A percentile compares a stretch with the other conserved stretches of the same genome.
Conservation (phyloP, 2,329 filamentous ascomycete species). For the Thyridium curvatum region DNA sequence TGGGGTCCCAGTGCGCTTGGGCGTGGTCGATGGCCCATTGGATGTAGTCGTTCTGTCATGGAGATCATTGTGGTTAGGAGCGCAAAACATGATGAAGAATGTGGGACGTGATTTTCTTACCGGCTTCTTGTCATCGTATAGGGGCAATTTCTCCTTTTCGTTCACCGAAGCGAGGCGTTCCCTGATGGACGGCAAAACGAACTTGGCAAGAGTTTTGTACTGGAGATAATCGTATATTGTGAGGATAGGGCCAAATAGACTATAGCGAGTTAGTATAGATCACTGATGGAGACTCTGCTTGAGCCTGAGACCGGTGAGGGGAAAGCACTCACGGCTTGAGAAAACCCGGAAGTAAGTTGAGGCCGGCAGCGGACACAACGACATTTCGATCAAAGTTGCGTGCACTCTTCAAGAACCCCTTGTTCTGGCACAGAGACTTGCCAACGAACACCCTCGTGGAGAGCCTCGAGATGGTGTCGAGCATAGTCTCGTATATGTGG, state of each 20-base stretch:
- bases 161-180: conserved; percentile 16
- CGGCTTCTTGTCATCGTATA: conserved; percentile 7
- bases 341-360: conserved; percentile 20
- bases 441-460: conserved; percentile 24
- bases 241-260: conserved; percentile 20
- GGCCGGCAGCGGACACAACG: conserved; percentile 17
- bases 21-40: conserved; percentile 31
- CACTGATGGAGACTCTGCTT: no score
- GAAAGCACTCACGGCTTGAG: conserved; percentile 19
- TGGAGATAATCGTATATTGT: conserved; percentile 21
- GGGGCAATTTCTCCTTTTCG: conserved; percentile 13
- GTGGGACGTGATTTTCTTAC: conserved; percentile 9
- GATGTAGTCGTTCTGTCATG: conserved; percentile 26
- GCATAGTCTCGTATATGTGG: conserved; percentile 23
- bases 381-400: conserved; percentile 21
- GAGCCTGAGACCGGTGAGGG: no score
- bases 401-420: conserved; percentile 12
- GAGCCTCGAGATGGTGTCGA: conserved; percentile 20
- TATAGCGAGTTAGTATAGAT: conserved; percentile 7
- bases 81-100: neutral
- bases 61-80: neutral
- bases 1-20: conserved; percentile 17
- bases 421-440: conserved; percentile 19
- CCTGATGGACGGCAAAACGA: conserved; percentile 24
- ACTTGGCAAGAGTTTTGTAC: conserved; percentile 20